Percentiles rank a stretch among this genome's conserved stretches.
Evolutionary conservation across 768 basidiomycete genomes (phyloP).

Genomic region (Kwoniella dejecticola): DNA sequence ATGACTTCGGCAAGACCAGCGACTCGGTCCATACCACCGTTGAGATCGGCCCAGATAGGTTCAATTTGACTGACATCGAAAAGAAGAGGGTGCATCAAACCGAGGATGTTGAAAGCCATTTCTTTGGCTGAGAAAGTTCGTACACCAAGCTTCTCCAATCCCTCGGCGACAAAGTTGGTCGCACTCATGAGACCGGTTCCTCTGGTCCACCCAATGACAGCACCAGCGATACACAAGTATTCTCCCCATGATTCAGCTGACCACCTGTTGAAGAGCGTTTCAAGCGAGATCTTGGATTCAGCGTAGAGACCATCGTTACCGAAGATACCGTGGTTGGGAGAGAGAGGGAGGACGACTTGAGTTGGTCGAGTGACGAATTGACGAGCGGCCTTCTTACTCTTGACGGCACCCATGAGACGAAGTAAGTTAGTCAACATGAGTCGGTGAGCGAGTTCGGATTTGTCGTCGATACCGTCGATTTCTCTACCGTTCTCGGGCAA

Average conservation of each 20-base stretch:
- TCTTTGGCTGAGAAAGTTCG: conserved; percentile 99
- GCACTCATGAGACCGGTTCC: conserved; percentile 97
- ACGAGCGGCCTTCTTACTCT: conserved; percentile 95
- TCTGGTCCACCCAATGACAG: conserved; percentile 98
- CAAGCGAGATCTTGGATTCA: conserved; percentile 96
- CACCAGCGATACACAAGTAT: conserved; percentile 95
- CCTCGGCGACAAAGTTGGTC: conserved; percentile 90
- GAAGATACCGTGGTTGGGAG: conserved; percentile 96
- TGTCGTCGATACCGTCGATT: conserved; percentile 95
- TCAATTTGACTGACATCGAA: conserved; percentile 99
- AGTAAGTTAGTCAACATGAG: conserved; percentile 98
- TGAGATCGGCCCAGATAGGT: conserved; percentile 98
- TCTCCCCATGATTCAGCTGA: conserved; percentile 98
- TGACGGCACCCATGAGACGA: conserved; percentile 93
- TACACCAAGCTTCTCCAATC: conserved; percentile 87
- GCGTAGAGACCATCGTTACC: conserved; percentile 98
- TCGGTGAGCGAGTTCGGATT: conserved; percentile 94
- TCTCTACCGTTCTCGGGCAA: conserved; percentile 98
- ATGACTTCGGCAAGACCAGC: conserved; percentile 93
- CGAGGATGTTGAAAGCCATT: conserved; percentile 99
- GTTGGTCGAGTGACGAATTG: conserved; percentile 97
- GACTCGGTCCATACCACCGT: conserved; percentile 96
- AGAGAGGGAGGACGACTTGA: conserved; percentile 95
- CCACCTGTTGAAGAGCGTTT: conserved; percentile 98
- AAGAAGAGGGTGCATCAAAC: conserved; percentile 96